A percentile compares a stretch with the other conserved stretches of the same genome.
Conservation (phyloP, 2,329 filamentous ascomycete genomes). For the Diaporthe aspalathi region DNA sequence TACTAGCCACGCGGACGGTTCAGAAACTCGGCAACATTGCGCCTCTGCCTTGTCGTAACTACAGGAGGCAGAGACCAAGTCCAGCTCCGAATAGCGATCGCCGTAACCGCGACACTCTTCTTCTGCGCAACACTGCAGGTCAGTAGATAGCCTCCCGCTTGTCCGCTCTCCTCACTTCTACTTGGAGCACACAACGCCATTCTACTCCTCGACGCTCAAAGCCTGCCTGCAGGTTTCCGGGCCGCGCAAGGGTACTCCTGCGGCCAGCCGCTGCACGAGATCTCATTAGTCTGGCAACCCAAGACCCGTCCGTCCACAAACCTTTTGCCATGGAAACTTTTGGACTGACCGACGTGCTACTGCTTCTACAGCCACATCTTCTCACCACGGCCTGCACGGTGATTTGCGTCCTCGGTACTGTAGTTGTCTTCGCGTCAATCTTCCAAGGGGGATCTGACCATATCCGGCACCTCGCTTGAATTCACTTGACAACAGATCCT, state of each 20-base stretch:
- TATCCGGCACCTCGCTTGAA: background rate
- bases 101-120: background rate
- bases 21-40: background rate
- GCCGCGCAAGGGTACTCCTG: slow-evolving; percentile 16
- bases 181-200: slow-evolving; percentile 22
- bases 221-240: slow-evolving; percentile 22
- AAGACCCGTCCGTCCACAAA: background rate
- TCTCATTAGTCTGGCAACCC: slow-evolving; percentile 20
- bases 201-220: slow-evolving; percentile 19
- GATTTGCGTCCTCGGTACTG: slow-evolving; percentile 16
- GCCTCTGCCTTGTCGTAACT: slow-evolving; percentile 4
- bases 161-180: slow-evolving; percentile 25
- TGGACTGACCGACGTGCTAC: slow-evolving; percentile 31
- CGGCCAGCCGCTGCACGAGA: slow-evolving; percentile 30
- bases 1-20: slow-evolving; percentile 7
- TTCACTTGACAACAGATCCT: slow-evolving; percentile 20
- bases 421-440: background rate
- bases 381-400: slow-evolving; percentile 9
- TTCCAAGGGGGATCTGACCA: slow-evolving; percentile 5
- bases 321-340: slow-evolving; percentile 14
- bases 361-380: slow-evolving; percentile 21
- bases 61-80: background rate
- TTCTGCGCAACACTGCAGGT: slow-evolving; percentile 32
- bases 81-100: background rate
- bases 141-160: slow-evolving; percentile 34